Base-by-base conservation (phyloP, 2,329 filamentous ascomycete species). In the Sporothrix inflata region DNA sequence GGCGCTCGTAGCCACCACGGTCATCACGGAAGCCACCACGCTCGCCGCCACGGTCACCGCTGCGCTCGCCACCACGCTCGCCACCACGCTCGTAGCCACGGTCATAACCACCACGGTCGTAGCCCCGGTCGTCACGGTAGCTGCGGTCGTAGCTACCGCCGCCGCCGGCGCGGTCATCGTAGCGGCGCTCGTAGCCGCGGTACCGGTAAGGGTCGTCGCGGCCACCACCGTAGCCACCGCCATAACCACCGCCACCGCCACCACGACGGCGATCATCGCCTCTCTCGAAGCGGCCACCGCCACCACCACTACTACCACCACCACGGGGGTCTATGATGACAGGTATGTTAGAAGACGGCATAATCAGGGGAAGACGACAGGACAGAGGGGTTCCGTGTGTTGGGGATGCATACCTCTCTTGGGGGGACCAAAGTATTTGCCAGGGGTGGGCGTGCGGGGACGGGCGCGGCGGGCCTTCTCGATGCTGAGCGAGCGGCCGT, bases 341-440 rank as follows among this genome's bases (percentile, higher is more conserved):
- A 24, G 7, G 21, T 9, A 21, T 27, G 21, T 65, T 65, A 65
- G 60, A 27, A 57, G 30, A 24, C 11, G 19, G 19, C 19, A n/a
- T 12, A 34, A n/a, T 16, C 21, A 42, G 4, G n/a, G n/a, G n/a
- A 34, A 60, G n/a, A 16, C 12, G 19, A 14, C n/a, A 21, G 5
- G 14, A n/a, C n/a, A n/a, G n/a, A n/a, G n/a, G 14, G 3, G 47
- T 49, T 16, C 8, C 21, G 16, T 34, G 30, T 34, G 6, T 34
- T 34, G 30, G 30, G 30, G 14, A n/a, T 6, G 12, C 92, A 86
- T 85, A 96, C 94, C 94, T 87, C 96, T 89, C 90, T 99, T 99
- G 75, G 96, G 96, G 74, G 96, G 96, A 69, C 96, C 96, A 80
- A 98, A 98, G 88, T 99, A 99, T 86, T 98, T 98, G 85, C 96